Evolutionary conservation across 495 filamentous ascomycete genomes (phyloP).

Genomic region (Penicillium alfredii): DNA sequence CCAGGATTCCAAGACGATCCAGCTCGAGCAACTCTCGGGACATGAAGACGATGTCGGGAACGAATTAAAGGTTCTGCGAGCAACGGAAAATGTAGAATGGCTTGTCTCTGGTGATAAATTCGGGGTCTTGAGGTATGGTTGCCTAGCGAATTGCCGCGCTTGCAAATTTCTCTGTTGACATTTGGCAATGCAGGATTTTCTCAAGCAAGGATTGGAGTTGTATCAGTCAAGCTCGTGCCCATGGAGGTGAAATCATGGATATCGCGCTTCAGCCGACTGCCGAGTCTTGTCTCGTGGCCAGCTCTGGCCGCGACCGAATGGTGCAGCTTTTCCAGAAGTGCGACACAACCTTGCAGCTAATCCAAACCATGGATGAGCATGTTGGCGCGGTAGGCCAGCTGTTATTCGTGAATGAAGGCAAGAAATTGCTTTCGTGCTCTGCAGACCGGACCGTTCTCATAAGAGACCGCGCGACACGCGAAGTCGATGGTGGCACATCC

Average conservation of each 20-base stretch:
- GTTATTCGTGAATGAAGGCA: slow-evolving; percentile 55
- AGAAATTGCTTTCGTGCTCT: slow-evolving; percentile 77
- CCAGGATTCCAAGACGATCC: slow-evolving; percentile 54
- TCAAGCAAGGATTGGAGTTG: slow-evolving; percentile 43
- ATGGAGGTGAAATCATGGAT: slow-evolving; percentile 78
- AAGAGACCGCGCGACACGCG: slow-evolving; percentile 64
- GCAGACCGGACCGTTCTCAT: slow-evolving; percentile 80
- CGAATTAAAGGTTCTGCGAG: slow-evolving; percentile 65
- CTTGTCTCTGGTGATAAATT: slow-evolving; percentile 80
- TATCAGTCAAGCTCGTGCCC: slow-evolving; percentile 68
- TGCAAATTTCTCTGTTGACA: slow-evolving; percentile 19
- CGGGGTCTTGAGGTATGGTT: slow-evolving; percentile 65
- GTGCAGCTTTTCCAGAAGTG: slow-evolving; percentile 74
- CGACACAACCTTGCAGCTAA: slow-evolving; percentile 48
- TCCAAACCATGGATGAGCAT: slow-evolving; percentile 76
- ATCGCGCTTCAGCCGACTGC: slow-evolving; percentile 52
- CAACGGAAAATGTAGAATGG: slow-evolving; percentile 52
- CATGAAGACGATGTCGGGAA: slow-evolving; percentile 60
- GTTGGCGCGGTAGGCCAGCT: slow-evolving; percentile 62
- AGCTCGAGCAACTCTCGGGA: slow-evolving; percentile 57
- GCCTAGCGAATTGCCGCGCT: not conserved
- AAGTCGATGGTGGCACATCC: slow-evolving; percentile 54
- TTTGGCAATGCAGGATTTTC: slow-evolving; percentile 34
- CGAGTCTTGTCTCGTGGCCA: slow-evolving; percentile 56
- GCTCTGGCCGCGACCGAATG: slow-evolving; percentile 79